Evolutionary conservation across 352 stramenopile genomes (phyloP).

Genomic region (Stephanocyclus meneghinianus): DNA sequence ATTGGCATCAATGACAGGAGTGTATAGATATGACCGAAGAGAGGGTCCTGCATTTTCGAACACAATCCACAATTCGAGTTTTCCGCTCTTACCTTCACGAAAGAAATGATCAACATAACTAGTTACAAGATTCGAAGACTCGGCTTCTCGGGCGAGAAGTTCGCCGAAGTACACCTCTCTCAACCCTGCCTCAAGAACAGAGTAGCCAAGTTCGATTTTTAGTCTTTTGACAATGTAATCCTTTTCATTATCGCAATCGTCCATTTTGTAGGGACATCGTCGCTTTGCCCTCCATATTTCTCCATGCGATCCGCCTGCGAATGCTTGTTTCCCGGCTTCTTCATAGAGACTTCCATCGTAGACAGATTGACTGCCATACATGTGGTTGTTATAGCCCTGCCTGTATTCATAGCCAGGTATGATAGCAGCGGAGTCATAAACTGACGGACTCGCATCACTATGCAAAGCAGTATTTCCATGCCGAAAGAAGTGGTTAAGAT

Average conservation of each 20-base stretch:
- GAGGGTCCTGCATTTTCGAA: conserved; percentile 75
- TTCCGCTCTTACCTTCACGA: conserved; percentile 45
- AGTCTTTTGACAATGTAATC: conserved; percentile 34
- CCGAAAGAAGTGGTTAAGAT: conserved; percentile 46
- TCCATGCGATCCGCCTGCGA: conserved; percentile 76
- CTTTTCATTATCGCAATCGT: conserved; percentile 14
- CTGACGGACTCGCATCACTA: not conserved
- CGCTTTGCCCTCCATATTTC: conserved; percentile 71
- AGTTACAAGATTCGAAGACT: conserved; percentile 63
- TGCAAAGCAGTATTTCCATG: conserved; percentile 27
- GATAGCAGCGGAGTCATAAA: not conserved
- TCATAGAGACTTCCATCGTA: conserved; percentile 53
- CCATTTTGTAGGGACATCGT: conserved; percentile 33
- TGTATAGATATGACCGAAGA: conserved; percentile 74
- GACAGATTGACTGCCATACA: conserved; percentile 10
- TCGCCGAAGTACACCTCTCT: conserved; percentile 79
- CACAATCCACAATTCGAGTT: conserved; percentile 79
- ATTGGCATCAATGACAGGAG: conserved; percentile 20
- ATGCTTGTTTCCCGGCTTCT: conserved; percentile 51
- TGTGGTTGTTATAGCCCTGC: not conserved
- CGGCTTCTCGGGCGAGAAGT: conserved; percentile 49
- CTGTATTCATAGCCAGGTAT: conserved; percentile 13
- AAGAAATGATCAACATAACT: conserved; percentile 81
- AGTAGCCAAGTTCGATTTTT: conserved; percentile 67
- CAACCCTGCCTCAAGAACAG: conserved; percentile 72